Conservation (phyloP, 345 rosid genomes). For the Populus davidiana region DNA sequence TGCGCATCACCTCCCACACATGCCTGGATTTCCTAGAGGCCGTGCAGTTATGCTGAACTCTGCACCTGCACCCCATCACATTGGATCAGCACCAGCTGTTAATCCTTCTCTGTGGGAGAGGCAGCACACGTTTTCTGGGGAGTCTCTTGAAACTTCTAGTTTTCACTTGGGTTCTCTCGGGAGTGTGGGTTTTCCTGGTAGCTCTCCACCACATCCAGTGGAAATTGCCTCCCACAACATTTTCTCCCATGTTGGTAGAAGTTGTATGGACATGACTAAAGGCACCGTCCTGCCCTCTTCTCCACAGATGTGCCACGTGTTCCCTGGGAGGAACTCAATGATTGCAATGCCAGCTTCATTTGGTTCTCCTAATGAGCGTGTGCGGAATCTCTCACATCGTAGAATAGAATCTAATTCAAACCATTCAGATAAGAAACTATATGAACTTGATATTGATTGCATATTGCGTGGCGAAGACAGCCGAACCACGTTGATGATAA, state of each 20-base stretch:
- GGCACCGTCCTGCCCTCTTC: slow-evolving; percentile 58
- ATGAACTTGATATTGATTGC: slow-evolving; percentile 85
- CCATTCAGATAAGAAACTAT: slow-evolving; percentile 70
- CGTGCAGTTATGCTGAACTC: slow-evolving; percentile 64
- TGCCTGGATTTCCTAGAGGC: slow-evolving; percentile 64
- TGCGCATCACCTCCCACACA: slow-evolving; percentile 56
- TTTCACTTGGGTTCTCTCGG: slow-evolving; percentile 75
- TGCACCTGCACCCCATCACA: slow-evolving; percentile 49
- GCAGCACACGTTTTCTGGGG: slow-evolving; percentile 53
- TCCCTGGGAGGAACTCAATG: slow-evolving; percentile 75
- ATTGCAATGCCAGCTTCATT: slow-evolving; percentile 43
- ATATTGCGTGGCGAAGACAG: slow-evolving; percentile 74
- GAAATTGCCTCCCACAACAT: slow-evolving; percentile 58
- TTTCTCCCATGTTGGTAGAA: slow-evolving; percentile 59
- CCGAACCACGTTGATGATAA: slow-evolving; percentile 91
- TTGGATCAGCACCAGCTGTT: slow-evolving; percentile 44
- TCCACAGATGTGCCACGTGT: slow-evolving; percentile 69
- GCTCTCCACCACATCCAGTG: slow-evolving; percentile 65
- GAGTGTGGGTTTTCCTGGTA: slow-evolving; percentile 54
- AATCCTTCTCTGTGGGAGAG: slow-evolving; percentile 58
- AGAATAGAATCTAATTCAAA: slow-evolving; percentile 67
- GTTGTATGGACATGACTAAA: slow-evolving; percentile 55
- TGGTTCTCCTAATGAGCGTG: slow-evolving; percentile 75
- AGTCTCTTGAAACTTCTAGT: slow-evolving; percentile 74
- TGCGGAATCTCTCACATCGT: slow-evolving; percentile 49